Evolutionary conservation across 2,329 filamentous ascomycete genomes (phyloP), one percentile per base, ranked within the genome.

Genomic region (Clarireedia homoeocarpa): DNA sequence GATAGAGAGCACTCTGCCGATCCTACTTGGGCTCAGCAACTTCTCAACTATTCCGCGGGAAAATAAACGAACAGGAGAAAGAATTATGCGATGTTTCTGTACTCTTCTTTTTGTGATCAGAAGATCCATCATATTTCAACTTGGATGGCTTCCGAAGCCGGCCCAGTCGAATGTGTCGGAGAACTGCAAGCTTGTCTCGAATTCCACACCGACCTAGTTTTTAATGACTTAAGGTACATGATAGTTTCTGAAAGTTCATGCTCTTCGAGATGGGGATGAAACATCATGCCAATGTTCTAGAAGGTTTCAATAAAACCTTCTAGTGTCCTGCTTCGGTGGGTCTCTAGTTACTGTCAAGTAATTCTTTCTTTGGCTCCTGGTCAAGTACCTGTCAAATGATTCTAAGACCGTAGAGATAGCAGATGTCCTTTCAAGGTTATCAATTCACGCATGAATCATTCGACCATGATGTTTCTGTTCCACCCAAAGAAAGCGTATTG

Each of bases 251-350:
- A 27, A 26, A 24, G 44, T n/a, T 26, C 20, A 47, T 15, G 44
- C 26, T 47, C 23, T 27, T 47, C 45, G 45, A 49, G 17, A 55
- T 44, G 53, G 44, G 53, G 5, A 44, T 51, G 47, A 55, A 45
- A 55, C 47, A 51, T 45, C 34, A 55, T 44, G 46, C 12, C 38
- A 36, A 14, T 54, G 23, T 55, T 55, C 53, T 55, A 51, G 53
- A 55, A 55, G 53, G 38, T 38, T 15, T 51, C 38, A n/a, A 44
- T 54, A 23, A 48, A 45, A 55, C 46, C 53, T 55, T 55, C 53
- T 55, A 55, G 47, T 39, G 53, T 45, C 36, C 23, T 26, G 23
- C 40, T 9, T 27, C 5, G 44, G 23, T 47, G 24, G 10, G 24
- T 27, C 9, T 24, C 10, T 23, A 12, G 14, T 20, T 14, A 46